Evolutionary conservation across 2,329 filamentous ascomycete genomes (phyloP).

Genomic region (Chrysosporium keratinophilum): DNA sequence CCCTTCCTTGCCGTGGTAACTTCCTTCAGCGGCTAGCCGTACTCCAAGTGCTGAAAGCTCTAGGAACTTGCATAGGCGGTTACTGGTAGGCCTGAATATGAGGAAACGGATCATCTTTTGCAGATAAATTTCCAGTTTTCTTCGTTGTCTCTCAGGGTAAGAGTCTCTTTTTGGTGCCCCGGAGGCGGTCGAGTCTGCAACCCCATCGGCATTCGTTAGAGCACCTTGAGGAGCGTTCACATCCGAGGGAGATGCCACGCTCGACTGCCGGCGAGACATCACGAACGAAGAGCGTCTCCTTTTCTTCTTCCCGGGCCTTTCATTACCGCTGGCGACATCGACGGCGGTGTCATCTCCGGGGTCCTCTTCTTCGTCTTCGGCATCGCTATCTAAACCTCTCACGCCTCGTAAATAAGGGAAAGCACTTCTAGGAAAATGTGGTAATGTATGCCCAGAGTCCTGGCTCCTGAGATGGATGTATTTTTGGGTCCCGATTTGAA

Average conservation of each 20-base stretch:
- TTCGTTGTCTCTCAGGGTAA: constrained; percentile 73
- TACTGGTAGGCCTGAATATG: constrained; percentile 93
- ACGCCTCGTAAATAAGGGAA: constrained; percentile 82
- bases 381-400: constrained; percentile 67
- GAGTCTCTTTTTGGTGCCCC: constrained; percentile 39
- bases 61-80: constrained; percentile 87
- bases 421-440: constrained; percentile 77
- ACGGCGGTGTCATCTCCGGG: constrained; percentile 43
- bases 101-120: constrained; percentile 92
- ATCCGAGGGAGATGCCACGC: constrained; percentile 34
- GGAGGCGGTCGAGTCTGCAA: constrained; percentile 34
- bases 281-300: constrained; percentile 45
- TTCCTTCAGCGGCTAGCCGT: constrained; percentile 84
- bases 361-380: constrained; percentile 56
- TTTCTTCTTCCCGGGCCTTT: constrained; percentile 46
- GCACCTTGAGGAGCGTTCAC: constrained; percentile 30
- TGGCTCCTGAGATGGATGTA: constrained; percentile 61
- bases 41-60: constrained; percentile 91
- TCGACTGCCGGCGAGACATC: constrained; percentile 50
- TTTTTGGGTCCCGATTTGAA: constrained; percentile 72
- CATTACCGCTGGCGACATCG: constrained; percentile 59
- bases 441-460: constrained; percentile 65
- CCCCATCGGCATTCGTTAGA: constrained; percentile 26
- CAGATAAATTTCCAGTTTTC: constrained; percentile 78
- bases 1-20: constrained; percentile 96